phyloP scores from a whole-genome alignment of 1,139 yeast species.

The Kodamaea sp. region DNA sequence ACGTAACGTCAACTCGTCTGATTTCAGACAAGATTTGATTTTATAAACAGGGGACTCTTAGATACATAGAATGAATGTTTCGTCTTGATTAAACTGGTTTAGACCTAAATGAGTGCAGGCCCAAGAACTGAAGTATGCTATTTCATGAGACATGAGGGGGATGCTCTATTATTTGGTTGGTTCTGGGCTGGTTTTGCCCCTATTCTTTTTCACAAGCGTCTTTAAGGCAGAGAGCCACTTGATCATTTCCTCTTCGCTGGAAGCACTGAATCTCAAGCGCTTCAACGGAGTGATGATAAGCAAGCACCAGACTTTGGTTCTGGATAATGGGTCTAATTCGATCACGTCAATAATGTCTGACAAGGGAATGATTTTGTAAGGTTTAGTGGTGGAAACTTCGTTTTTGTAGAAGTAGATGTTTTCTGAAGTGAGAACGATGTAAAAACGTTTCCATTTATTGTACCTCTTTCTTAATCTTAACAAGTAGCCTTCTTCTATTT shows the following conservation, averaged over 20 bases:
- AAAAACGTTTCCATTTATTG: conserved; percentile 51
- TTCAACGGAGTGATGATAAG: conserved; percentile 50
- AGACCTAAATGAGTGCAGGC: no score
- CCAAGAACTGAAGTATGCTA: no score
- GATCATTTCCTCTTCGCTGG: conserved; percentile 48
- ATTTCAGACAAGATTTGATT: no score
- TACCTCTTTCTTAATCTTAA: conserved; percentile 41
- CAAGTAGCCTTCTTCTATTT: conserved; percentile 45
- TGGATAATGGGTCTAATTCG: conserved; percentile 51
- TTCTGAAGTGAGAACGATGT: conserved; percentile 44
- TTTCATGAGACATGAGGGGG: no score
- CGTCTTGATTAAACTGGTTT: no score
- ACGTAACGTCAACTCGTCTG: no score
- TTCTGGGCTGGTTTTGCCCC: neutral
- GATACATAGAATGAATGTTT: no score
- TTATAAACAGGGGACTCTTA: no score
- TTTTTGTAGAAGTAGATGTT: conserved; percentile 43
- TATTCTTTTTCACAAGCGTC: conserved; percentile 18
- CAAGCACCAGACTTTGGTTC: conserved; percentile 47
- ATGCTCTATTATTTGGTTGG: neutral
- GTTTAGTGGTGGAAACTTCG: conserved; percentile 5
- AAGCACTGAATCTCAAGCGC: conserved; percentile 46
- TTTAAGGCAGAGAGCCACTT: conserved; percentile 53
- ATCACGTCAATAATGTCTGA: conserved; percentile 51
- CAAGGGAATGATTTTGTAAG: conserved; percentile 33